These are phyloP conservation scores for Globisporangium splendens DNA, from an alignment of 352 stramenopile species.

Conservation along the genomic window DNA sequence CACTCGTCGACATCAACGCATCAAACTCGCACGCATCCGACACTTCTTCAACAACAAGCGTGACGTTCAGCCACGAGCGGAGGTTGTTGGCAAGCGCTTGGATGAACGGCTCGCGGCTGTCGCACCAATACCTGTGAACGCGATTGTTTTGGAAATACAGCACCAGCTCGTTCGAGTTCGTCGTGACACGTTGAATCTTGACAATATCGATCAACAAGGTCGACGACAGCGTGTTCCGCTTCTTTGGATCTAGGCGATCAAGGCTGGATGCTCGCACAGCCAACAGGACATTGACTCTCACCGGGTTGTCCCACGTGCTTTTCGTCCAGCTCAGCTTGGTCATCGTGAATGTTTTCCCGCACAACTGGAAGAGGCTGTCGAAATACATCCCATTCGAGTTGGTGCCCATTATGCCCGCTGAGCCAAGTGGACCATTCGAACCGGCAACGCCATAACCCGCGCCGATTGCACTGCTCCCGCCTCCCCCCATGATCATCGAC, in stretches of 20 bases:
- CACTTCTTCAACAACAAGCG: slow-evolving; percentile 81
- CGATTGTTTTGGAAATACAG: slow-evolving; percentile 86
- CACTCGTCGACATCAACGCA: slow-evolving; percentile 63
- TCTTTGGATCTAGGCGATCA: slow-evolving; percentile 67
- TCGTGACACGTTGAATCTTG: slow-evolving; percentile 84
- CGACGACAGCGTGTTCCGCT: slow-evolving; percentile 66
- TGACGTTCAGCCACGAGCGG: slow-evolving; percentile 79
- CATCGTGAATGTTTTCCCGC: slow-evolving; percentile 83
- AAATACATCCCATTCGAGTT: slow-evolving; percentile 77
- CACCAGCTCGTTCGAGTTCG: slow-evolving; percentile 79
- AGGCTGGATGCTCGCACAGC: slow-evolving; percentile 76
- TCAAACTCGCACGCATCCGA: slow-evolving; percentile 84
- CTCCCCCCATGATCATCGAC: slow-evolving; percentile 31
- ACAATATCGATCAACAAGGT: slow-evolving; percentile 86
- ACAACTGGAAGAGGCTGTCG: slow-evolving; percentile 84
- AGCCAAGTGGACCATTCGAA: slow-evolving; percentile 18
- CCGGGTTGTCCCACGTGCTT: slow-evolving; percentile 56
- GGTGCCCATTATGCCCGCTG: slow-evolving; percentile 17
- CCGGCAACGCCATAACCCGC: slow-evolving; percentile 25
- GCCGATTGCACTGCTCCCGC: slow-evolving; percentile 17
- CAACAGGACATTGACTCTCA: slow-evolving; percentile 72
- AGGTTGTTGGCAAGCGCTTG: slow-evolving; percentile 85
- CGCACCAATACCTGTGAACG: slow-evolving; percentile 86
- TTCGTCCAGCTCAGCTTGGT: slow-evolving; percentile 80
- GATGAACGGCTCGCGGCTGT: slow-evolving; percentile 85